Base-by-base conservation (phyloP, 441 rosid species). In the Erysimum cheiri region DNA sequence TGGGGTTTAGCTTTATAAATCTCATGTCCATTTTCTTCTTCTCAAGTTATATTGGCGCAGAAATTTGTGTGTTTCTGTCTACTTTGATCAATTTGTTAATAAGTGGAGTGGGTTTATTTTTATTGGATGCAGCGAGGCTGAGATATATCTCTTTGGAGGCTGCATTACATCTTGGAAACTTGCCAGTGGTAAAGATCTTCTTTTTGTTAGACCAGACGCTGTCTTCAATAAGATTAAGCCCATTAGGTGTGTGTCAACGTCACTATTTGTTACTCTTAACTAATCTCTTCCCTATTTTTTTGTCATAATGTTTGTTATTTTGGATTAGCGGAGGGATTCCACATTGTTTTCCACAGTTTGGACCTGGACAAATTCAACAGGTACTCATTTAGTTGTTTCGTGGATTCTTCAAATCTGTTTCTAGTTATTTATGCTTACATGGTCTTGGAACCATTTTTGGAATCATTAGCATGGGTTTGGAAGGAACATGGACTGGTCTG, bases 321-420 rank as follows among this genome's bases (percentile, higher is more conserved):
- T 72, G 69, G 74, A 32, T 35, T 62, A 93, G 99, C 71, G 98
- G 99, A 72, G 99, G 99, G 36, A 64, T 90, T 75, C 99, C 99
- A 19, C 98, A 94, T 83, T 94, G 99, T 77, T 94, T 94, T 80
- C 99, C 98, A 0, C 99, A 94, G 85, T 94, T 92, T 82, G 98
- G 99, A 81, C 99, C 98, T 15, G 99, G 97, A 58, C 17, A 58
- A 61, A 82, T 92, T 77, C 98, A 92, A 69, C 99, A 94, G 97
- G 96, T 94, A 77, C 59, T 35, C 22, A 1, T 65, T 63, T 35
- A 5, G 0, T n/a, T 12, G 6, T 62, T 36, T 57, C 29, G 6
- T 26, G 44, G 22, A 19, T n/a, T 50, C 17, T 48, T 50, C 47
- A 48, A 19, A 32, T 37, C 64, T 66, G 24, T 24, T 65, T 49